These are phyloP conservation scores for Hypoxylon sp. DNA, from an alignment of 2,329 filamentous ascomycete species.

Conservation along the genomic window DNA sequence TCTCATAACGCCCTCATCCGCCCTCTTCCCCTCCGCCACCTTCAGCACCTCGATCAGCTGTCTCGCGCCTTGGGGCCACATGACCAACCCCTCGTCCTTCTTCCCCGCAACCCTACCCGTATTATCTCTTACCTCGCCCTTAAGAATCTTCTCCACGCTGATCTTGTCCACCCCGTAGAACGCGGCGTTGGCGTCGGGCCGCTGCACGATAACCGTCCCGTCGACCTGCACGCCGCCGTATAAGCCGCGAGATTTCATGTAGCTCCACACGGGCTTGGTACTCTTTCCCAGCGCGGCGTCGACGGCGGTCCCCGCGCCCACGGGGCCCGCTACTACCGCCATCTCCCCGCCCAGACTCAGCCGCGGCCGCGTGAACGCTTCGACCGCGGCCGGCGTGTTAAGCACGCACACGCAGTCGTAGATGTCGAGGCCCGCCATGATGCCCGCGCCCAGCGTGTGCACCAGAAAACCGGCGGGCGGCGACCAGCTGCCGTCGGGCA, in stretches of 20 bases:
- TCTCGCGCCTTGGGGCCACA: slow-evolving; percentile 56
- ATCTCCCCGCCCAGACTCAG: slow-evolving; percentile 84
- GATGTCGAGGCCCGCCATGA: slow-evolving; percentile 85
- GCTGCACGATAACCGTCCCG: slow-evolving; percentile 86
- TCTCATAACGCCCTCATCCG: slow-evolving; percentile 42
- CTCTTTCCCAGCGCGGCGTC: slow-evolving; percentile 67
- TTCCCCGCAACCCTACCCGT: slow-evolving; percentile 46
- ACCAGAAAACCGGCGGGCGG: slow-evolving; percentile 86
- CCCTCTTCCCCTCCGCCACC: slow-evolving; percentile 53
- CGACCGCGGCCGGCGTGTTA: slow-evolving; percentile 79
- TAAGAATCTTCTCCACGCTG: slow-evolving; percentile 60
- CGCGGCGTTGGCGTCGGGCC: slow-evolving; percentile 86
- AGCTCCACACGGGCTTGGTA: slow-evolving; percentile 77
- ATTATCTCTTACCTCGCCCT: slow-evolving; percentile 55
- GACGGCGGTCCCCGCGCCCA: slow-evolving; percentile 78
- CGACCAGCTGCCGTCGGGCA: slow-evolving; percentile 77
- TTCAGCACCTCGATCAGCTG: slow-evolving; percentile 56
- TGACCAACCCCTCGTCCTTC: slow-evolving; percentile 50
- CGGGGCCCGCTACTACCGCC: slow-evolving; percentile 76
- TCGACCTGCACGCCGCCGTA: slow-evolving; percentile 90
- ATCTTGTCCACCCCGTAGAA: slow-evolving; percentile 79
- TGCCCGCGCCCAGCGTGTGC: slow-evolving; percentile 82
- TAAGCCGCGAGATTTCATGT: slow-evolving; percentile 89
- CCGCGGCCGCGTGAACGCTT: slow-evolving; percentile 79
- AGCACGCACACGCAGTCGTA: slow-evolving; percentile 92